phyloP scores from a whole-genome alignment of 306 rosid species.

The Corylus heterophylla region DNA sequence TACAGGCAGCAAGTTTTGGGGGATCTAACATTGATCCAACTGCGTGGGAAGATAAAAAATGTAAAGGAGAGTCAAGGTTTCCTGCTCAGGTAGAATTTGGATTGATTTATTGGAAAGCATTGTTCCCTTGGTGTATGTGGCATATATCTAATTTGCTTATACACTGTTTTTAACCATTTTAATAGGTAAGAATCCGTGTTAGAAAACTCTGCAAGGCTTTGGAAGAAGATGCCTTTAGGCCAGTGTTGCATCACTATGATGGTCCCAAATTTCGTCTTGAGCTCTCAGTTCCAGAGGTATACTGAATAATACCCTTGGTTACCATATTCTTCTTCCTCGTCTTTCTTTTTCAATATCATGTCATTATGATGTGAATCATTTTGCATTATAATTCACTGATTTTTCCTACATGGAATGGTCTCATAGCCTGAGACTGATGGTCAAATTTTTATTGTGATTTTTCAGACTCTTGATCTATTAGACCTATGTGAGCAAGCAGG shows the following conservation, averaged over 20 bases:
- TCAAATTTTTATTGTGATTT: background rate
- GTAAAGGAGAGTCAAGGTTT: constrained; percentile 98
- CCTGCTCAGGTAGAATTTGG: constrained; percentile 86
- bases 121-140: constrained; percentile 1
- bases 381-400: background rate
- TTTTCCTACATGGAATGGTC: background rate
- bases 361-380: background rate
- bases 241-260: constrained; percentile 95
- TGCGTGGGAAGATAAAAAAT: constrained; percentile 99
- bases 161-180: constrained; percentile 1
- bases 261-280: constrained; percentile 99
- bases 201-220: constrained; percentile 87
- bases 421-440: background rate
- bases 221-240: constrained; percentile 99
- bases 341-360: background rate
- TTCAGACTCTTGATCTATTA: constrained; percentile 91
- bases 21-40: constrained; percentile 99
- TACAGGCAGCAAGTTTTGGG: constrained; percentile 94
- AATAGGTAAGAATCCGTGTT: constrained; percentile 77
- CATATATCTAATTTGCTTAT: background rate
- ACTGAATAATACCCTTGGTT: background rate
- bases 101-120: constrained; percentile 4
- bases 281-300: constrained; percentile 96
- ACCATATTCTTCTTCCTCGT: background rate
- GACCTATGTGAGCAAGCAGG: constrained; percentile 97